phyloP scores from a whole-genome alignment of 2,329 filamentous ascomycete genomes.

The Colletotrichum incanum region DNA sequence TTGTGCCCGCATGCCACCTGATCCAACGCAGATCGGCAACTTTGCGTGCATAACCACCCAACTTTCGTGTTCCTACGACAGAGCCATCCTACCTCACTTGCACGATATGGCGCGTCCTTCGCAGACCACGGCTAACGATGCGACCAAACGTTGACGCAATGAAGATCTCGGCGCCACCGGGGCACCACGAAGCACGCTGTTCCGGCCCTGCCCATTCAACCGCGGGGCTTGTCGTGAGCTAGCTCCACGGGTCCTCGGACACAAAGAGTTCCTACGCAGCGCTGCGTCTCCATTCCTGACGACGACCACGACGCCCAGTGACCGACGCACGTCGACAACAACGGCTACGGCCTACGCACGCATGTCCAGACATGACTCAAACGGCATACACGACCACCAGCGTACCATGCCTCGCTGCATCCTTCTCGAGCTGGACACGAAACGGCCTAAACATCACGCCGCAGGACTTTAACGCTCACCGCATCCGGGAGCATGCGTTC shows the following conservation, averaged over 20 bases:
- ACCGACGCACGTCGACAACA: slow-evolving; percentile 1
- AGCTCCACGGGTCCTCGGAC: not conserved
- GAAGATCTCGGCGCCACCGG: slow-evolving; percentile 20
- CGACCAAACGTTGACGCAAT: slow-evolving; percentile 17
- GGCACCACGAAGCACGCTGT: not conserved
- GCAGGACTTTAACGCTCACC: slow-evolving; percentile 30
- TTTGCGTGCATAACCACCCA: not conserved
- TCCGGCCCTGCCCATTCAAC: not conserved
- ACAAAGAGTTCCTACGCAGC: too few species aligned
- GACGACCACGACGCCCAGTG: not conserved
- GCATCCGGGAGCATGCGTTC: slow-evolving; percentile 25
- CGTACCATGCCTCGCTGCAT: slow-evolving; percentile 19
- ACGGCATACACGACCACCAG: not conserved
- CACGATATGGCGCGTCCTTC: not conserved
- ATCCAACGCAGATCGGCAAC: slow-evolving; percentile 1
- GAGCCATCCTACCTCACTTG: not conserved
- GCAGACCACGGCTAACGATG: not conserved
- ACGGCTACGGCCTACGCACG: slow-evolving; percentile 11
- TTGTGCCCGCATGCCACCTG: slow-evolving; percentile 10
- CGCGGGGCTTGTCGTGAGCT: not conserved
- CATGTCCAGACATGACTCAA: slow-evolving; percentile 37
- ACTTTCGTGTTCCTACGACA: not conserved
- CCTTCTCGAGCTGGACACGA: slow-evolving; percentile 10
- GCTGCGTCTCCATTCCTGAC: not conserved
- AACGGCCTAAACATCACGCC: slow-evolving; percentile 2